phyloP scores from a whole-genome alignment of 2,329 filamentous ascomycete genomes.

The Phyllosticta citriasiana region DNA sequence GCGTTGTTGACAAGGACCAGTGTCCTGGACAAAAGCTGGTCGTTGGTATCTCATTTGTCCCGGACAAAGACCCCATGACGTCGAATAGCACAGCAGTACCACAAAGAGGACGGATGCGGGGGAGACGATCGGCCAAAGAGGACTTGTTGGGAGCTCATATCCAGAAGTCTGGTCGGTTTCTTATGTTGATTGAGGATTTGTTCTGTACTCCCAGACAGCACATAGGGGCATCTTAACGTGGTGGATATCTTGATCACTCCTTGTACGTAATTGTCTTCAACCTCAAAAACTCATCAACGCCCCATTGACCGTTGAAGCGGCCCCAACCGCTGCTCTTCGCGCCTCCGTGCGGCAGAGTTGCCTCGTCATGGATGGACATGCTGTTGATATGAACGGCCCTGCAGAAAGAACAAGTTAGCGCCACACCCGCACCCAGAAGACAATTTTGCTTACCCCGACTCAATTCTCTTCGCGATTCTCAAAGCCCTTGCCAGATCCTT shows the following conservation, averaged over 20 bases:
- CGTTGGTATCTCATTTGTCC: not conserved
- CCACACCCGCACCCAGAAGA: too few relatives aligned
- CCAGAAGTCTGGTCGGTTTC: not conserved
- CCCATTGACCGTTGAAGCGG: constrained; percentile 36
- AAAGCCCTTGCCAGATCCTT: constrained; percentile 46
- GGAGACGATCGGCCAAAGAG: not conserved
- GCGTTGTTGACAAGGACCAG: not conserved
- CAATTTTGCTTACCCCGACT: constrained; percentile 45
- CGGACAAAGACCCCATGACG: not conserved
- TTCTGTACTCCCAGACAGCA: too few relatives aligned
- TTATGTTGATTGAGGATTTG: not conserved
- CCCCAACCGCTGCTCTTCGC: constrained; percentile 41
- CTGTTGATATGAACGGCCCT: constrained; percentile 42
- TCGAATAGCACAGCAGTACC: not conserved
- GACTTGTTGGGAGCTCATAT: not conserved
- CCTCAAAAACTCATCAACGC: constrained; percentile 38
- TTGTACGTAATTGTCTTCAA: constrained; percentile 33
- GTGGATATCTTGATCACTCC: constrained; percentile 13
- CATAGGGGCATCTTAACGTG: not conserved
- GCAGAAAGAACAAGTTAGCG: constrained; percentile 1
- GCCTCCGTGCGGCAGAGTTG: constrained; percentile 39
- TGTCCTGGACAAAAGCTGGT: not conserved
- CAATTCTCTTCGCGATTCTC: constrained; percentile 34
- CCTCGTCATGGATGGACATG: constrained; percentile 43
- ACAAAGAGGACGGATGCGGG: not conserved